Evolutionary conservation across 2,329 filamentous ascomycete species (phyloP).

Genomic region (Diaporthe ilicicola): DNA sequence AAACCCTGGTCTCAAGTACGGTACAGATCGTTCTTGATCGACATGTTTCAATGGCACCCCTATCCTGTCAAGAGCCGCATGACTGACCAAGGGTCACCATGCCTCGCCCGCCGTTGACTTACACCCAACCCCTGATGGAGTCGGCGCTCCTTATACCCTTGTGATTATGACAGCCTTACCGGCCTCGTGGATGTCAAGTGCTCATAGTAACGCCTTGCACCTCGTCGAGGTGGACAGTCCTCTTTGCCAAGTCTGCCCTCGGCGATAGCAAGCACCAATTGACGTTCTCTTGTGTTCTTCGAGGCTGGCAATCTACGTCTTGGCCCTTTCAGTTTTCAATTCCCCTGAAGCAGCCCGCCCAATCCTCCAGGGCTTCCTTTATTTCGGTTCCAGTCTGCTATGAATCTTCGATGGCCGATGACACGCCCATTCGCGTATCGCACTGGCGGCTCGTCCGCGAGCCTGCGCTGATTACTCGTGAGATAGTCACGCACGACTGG

Average conservation of each 20-base stretch:
- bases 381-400: background rate
- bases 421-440: slow-evolving; percentile 11
- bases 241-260: background rate
- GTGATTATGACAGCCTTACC: background rate
- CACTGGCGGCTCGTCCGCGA: slow-evolving; percentile 19
- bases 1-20: slow-evolving; percentile 19
- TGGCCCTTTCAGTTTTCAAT: background rate
- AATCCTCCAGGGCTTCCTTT: background rate
- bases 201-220: background rate
- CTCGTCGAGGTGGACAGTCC: background rate
- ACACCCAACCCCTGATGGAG: background rate
- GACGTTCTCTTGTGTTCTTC: background rate
- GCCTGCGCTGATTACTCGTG: background rate
- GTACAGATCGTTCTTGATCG: slow-evolving; percentile 5
- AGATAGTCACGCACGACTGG: slow-evolving; percentile 8
- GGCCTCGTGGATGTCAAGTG: background rate
- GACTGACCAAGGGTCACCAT: slow-evolving; percentile 8
- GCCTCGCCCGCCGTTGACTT: background rate
- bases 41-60: slow-evolving; percentile 5
- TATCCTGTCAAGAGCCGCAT: slow-evolving; percentile 17
- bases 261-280: background rate
- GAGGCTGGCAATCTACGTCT: background rate
- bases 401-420: slow-evolving; percentile 9
- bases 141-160: background rate
- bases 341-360: background rate